These are phyloP conservation scores for Pythium vanterpoolii DNA, from an alignment of 352 stramenopile species.

Conservation along the genomic window DNA sequence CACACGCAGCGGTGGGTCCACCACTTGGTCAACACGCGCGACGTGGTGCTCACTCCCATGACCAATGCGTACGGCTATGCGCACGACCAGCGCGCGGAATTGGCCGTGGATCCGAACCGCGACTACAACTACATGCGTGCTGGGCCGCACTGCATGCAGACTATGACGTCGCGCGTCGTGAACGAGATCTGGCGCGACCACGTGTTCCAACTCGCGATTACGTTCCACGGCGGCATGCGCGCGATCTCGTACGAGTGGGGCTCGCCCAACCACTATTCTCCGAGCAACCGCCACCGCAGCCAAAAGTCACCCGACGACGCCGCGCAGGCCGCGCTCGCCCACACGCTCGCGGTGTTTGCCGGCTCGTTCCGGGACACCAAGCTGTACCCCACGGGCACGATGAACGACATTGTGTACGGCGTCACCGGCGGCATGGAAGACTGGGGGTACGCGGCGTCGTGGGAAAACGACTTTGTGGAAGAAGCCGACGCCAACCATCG, in stretches of 20 bases:
- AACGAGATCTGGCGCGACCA: slow-evolving; percentile 97
- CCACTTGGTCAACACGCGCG: slow-evolving; percentile 86
- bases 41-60: slow-evolving; percentile 85
- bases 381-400: slow-evolving; percentile 83
- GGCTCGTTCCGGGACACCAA: slow-evolving; percentile 65
- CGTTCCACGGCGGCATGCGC: slow-evolving; percentile 97
- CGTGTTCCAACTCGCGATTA: slow-evolving; percentile 96
- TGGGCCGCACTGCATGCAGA: slow-evolving; percentile 90
- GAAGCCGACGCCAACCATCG: slow-evolving; percentile 16
- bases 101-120: slow-evolving; percentile 94
- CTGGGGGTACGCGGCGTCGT: slow-evolving; percentile 93
- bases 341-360: slow-evolving; percentile 63
- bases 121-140: slow-evolving; percentile 97
- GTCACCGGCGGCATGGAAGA: slow-evolving; percentile 98
- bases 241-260: slow-evolving; percentile 98
- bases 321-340: slow-evolving; percentile 58
- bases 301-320: slow-evolving; percentile 80
- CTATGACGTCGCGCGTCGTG: slow-evolving; percentile 93
- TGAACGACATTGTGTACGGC: slow-evolving; percentile 97
- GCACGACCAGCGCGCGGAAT: slow-evolving; percentile 78
- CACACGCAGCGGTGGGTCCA: slow-evolving; percentile 67
- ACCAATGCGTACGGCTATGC: slow-evolving; percentile 95
- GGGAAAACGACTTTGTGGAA: slow-evolving; percentile 58
- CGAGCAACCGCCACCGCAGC: slow-evolving; percentile 42
- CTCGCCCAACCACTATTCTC: slow-evolving; percentile 83